Base-by-base conservation (phyloP, 2,329 filamentous ascomycete genomes). In the Diatrype stigma region DNA sequence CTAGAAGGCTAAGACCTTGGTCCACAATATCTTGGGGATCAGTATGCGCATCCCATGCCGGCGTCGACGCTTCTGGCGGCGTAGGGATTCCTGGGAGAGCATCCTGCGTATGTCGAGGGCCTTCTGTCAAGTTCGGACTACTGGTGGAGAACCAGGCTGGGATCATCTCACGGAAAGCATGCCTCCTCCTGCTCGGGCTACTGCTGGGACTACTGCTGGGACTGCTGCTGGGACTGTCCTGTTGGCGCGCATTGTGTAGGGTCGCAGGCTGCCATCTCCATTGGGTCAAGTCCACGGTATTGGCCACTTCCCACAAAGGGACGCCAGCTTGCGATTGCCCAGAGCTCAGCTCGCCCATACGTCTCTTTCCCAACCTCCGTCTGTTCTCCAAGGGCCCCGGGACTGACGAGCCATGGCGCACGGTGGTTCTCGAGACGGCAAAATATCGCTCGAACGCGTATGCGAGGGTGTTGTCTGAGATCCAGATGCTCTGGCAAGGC, bases 361-460 rank as follows among this genome's bases (percentile, higher is more conserved):
- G 74, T 50, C 80, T 74, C 61, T 73, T 80, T 34, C 78, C 78
- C 19, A 76, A 59, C 6, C 80, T 73, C 28, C 76, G 77, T 28
- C 77, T 74, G 60, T 72, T 75, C 65, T 84, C 81, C 55, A 84
- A 69, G 1, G 80, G 79, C 0, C 80, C 80, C 0, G 77, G 75
- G 6, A 75, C 69, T 23, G 74, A 77, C 59, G 66, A 68, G 47
- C 58, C 65, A 59, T 62, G 48, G 30, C 61, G 63, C 38, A 54
- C 54, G 16, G 42, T 38, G 7, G 45, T 54, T 30, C 51, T 55
- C 6, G 67, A 70, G 1, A 63, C 53, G 37, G 60, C 56, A 47
- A 63, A 72, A 60, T 73, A 78, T 17, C 73, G 70, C 45, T 75
- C 71, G 57, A 83, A 80, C 2, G 77, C 75, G 48, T 69, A 66